A percentile compares a stretch with the other conserved stretches of the same genome.
These are phyloP conservation scores for Lindgomyces ingoldianus DNA, from an alignment of 495 filamentous ascomycete species.

Conservation along the genomic window DNA sequence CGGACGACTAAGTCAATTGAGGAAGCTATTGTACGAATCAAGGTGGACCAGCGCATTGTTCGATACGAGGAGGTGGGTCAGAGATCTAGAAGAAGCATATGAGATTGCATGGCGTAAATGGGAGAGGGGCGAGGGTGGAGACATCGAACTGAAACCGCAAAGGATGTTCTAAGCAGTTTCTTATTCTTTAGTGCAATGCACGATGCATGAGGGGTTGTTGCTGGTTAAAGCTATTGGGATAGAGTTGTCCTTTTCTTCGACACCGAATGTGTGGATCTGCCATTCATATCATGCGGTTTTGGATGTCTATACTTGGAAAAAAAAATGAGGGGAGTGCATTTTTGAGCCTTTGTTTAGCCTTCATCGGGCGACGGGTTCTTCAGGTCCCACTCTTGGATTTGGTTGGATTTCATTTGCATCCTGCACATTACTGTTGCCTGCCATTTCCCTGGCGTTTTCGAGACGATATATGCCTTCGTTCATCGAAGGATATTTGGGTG, in stretches of 20 bases:
- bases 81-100: slow-evolving; percentile 87
- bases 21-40: slow-evolving; percentile 76
- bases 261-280: too few relatives aligned
- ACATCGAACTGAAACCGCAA: slow-evolving; percentile 64
- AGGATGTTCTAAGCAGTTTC: not conserved
- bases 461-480: too few relatives aligned
- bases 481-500: too few relatives aligned
- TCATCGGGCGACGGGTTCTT: too few relatives aligned
- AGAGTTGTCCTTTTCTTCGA: too few relatives aligned
- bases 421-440: too few relatives aligned
- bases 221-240: not conserved
- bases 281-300: too few relatives aligned
- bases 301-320: too few relatives aligned
- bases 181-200: not conserved
- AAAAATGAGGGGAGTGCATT: too few relatives aligned
- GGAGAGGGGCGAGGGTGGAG: slow-evolving; percentile 83
- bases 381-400: too few relatives aligned
- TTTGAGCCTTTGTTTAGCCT: too few relatives aligned
- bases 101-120: slow-evolving; percentile 83
- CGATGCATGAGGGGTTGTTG: too few relatives aligned
- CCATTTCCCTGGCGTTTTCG: not conserved
- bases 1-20: slow-evolving; percentile 72
- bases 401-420: not conserved
- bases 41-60: slow-evolving; percentile 85
- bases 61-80: slow-evolving; percentile 90